These are phyloP conservation scores for Lactuca sativa DNA, from an alignment of 129 eudicot species.

Conservation along the genomic window DNA sequence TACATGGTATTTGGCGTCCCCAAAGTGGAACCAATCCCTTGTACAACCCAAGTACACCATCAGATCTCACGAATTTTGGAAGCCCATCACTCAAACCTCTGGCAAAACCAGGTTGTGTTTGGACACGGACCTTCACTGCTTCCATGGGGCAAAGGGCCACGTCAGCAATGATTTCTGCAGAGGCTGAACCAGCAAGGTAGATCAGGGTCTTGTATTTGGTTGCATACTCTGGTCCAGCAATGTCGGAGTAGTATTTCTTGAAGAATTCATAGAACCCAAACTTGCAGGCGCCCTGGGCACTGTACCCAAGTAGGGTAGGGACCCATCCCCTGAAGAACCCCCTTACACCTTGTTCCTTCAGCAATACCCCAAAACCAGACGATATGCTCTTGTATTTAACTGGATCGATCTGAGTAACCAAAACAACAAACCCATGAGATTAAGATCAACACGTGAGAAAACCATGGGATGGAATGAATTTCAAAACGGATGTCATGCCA, in stretches of 20 bases:
- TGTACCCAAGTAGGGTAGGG: constrained; percentile 78
- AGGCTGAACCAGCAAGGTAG: constrained; percentile 90
- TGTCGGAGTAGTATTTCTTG: constrained; percentile 87
- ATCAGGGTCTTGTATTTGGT: constrained; percentile 81
- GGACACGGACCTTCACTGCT: constrained; percentile 92
- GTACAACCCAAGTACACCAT: constrained; percentile 82
- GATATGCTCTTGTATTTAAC: constrained; percentile 80
- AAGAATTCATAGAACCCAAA: constrained; percentile 90
- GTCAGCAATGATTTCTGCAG: constrained; percentile 90
- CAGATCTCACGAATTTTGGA: constrained; percentile 80
- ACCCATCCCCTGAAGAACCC: constrained; percentile 92
- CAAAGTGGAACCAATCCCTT: constrained; percentile 90
- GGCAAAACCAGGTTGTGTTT: constrained; percentile 96
- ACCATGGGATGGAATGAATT: neutral
- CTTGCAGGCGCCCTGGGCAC: constrained; percentile 96
- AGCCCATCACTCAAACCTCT: constrained; percentile 84
- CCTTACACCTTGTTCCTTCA: constrained; percentile 72
- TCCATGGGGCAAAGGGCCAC: constrained; percentile 85
- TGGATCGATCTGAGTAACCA: constrained; percentile 63
- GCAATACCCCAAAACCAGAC: constrained; percentile 75
- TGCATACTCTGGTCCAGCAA: constrained; percentile 84
- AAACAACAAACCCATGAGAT: constrained; percentile 22
- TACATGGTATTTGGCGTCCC: constrained; percentile 97
- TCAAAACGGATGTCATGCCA: neutral
- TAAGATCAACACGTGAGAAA: neutral